A percentile compares a stretch with the other conserved stretches of the same genome.
These are phyloP conservation scores for Boletus reticulatus DNA, from an alignment of 768 basidiomycete species.

Conservation along the genomic window DNA sequence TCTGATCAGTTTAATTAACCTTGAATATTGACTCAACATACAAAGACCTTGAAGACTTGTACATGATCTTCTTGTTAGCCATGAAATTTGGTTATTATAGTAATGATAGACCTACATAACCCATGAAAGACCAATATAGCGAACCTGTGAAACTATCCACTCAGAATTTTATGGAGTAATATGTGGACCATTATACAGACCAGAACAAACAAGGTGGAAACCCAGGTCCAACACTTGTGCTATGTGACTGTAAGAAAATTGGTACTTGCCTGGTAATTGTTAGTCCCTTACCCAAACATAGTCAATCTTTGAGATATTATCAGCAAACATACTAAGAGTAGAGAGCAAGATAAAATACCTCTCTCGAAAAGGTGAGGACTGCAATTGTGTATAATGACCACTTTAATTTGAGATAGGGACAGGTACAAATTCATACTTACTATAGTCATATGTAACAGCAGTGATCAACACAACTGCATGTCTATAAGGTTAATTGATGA, in stretches of 20 bases:
- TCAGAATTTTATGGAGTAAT: no score
- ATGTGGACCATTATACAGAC: neutral
- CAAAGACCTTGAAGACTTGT: neutral
- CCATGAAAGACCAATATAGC: neutral
- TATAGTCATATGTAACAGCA: no score
- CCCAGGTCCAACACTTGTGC: constrained; percentile 6
- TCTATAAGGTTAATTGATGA: no score
- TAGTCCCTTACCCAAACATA: constrained; percentile 14
- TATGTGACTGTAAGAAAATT: neutral
- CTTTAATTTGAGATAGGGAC: no score
- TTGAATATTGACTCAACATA: neutral
- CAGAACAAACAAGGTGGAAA: constrained; percentile 9
- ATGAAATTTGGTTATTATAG: neutral
- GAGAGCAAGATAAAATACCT: neutral
- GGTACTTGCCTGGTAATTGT: neutral
- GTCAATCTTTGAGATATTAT: constrained; percentile 8
- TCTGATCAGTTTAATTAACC: no score
- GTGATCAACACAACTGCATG: no score
- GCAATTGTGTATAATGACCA: no score
- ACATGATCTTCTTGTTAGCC: neutral
- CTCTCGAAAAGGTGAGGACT: constrained; percentile 8
- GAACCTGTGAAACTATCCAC: neutral
- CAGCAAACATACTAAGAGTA: neutral
- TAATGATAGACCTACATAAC: neutral
- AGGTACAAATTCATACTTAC: neutral